phyloP scores from a whole-genome alignment of 495 filamentous ascomycete genomes.

The Penicillium subrubescens region DNA sequence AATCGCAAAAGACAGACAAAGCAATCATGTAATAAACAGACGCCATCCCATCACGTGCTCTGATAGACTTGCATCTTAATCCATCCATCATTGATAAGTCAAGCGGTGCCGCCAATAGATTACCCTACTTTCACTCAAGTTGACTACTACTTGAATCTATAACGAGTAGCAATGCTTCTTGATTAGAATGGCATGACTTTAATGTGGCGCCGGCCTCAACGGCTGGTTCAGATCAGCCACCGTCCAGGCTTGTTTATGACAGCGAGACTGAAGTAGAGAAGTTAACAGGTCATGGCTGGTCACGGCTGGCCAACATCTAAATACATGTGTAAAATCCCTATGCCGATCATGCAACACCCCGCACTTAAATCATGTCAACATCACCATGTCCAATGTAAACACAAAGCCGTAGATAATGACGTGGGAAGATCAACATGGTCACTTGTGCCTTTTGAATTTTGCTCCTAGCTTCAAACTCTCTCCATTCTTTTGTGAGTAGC shows the following conservation, averaged over 20 bases:
- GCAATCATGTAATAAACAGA: neutral
- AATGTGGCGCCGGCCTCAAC: no score
- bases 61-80: no score
- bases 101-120: no score
- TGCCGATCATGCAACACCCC: slow-evolving; percentile 2
- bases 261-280: neutral
- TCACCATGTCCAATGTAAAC: neutral
- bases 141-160: no score
- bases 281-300: neutral
- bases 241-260: no score
- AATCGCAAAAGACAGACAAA: neutral
- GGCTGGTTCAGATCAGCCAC: no score
- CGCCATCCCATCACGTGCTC: no score
- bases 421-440: neutral
- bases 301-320: neutral
- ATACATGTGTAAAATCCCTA: neutral
- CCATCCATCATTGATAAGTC: no score
- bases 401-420: neutral
- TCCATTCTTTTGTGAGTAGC: neutral
- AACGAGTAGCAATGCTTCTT: no score
- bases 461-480: neutral
- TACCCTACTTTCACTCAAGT: no score
- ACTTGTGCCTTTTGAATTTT: neutral
- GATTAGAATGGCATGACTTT: no score
- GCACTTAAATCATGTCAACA: neutral